phyloP scores from a whole-genome alignment of 2,329 filamentous ascomycete genomes.

The Aspergillus quadrilineatus region DNA sequence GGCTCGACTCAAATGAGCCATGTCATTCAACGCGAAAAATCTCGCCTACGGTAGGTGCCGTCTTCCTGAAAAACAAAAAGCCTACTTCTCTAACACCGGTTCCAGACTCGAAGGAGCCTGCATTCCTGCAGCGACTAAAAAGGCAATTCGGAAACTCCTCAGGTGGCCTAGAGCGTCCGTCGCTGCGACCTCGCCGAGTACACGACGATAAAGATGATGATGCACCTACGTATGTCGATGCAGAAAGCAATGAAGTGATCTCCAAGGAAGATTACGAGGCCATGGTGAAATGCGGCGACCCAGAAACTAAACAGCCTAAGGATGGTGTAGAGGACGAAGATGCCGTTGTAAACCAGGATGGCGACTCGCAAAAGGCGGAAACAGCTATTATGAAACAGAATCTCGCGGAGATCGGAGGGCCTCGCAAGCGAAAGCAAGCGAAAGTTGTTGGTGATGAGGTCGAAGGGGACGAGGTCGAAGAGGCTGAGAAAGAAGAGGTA shows the following conservation, averaged over 20 bases:
- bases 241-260: constrained; percentile 45
- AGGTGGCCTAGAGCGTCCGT: constrained; percentile 39
- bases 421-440: constrained; percentile 44
- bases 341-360: constrained; percentile 14
- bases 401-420: constrained; percentile 41
- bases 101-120: constrained; percentile 43
- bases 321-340: constrained; percentile 10
- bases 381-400: constrained; percentile 32
- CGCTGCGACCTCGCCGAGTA: constrained; percentile 35
- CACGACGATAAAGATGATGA: constrained; percentile 41
- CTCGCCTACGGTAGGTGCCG: constrained; percentile 43
- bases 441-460: constrained; percentile 41
- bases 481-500: constrained; percentile 23
- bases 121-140: constrained; percentile 44
- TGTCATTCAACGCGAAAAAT: constrained; percentile 45
- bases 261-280: constrained; percentile 46
- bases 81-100: background rate
- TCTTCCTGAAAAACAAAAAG: background rate
- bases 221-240: constrained; percentile 45
- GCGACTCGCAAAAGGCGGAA: constrained; percentile 16
- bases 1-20: constrained; percentile 20
- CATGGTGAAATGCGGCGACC: constrained; percentile 31
- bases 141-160: constrained; percentile 37
- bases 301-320: constrained; percentile 16
- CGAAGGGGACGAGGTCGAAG: constrained; percentile 30